These are phyloP conservation scores for Coemansia sp. DNA, from an alignment of 192 early-diverging fungal genomes.

Conservation along the genomic window DNA sequence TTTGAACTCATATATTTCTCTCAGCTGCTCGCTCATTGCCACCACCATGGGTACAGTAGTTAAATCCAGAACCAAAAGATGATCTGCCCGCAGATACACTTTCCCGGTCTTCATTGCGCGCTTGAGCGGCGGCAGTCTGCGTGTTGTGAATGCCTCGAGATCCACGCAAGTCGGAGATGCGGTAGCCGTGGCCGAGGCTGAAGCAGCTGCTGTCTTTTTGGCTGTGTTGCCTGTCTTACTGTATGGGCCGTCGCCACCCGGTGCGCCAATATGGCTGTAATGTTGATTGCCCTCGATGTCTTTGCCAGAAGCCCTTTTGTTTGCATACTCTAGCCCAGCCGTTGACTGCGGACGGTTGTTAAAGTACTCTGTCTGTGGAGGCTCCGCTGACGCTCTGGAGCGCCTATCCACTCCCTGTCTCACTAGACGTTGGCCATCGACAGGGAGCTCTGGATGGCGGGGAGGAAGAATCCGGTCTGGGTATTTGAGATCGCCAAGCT, in stretches of 20 bases:
- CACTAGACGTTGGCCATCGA: background rate
- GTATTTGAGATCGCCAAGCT: background rate
- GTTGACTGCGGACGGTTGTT: constrained; percentile 1
- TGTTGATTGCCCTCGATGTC: background rate
- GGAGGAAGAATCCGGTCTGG: constrained; percentile 2
- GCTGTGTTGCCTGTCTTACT: background rate
- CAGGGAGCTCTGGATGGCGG: constrained; percentile 1
- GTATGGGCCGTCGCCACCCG: background rate
- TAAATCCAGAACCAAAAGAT: constrained; percentile 35
- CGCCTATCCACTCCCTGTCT: background rate
- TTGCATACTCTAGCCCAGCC: background rate
- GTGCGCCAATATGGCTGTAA: background rate
- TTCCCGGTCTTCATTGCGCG: constrained; percentile 44
- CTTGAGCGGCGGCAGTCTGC: constrained; percentile 26
- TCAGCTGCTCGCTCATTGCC: constrained; percentile 17
- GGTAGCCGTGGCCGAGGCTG: background rate
- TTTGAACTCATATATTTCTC: constrained; percentile 22
- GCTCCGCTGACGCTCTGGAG: background rate
- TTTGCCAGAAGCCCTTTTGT: too few species aligned
- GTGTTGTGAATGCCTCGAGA: constrained; percentile 18
- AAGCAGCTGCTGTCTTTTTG: background rate
- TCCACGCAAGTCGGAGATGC: background rate
- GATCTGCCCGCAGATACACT: constrained; percentile 27
- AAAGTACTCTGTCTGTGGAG: constrained; percentile 4
- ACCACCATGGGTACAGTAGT: constrained; percentile 8